These are phyloP conservation scores for Magnaporthiopsis incrustans DNA, from an alignment of 2,329 filamentous ascomycete species.

Conservation along the genomic window DNA sequence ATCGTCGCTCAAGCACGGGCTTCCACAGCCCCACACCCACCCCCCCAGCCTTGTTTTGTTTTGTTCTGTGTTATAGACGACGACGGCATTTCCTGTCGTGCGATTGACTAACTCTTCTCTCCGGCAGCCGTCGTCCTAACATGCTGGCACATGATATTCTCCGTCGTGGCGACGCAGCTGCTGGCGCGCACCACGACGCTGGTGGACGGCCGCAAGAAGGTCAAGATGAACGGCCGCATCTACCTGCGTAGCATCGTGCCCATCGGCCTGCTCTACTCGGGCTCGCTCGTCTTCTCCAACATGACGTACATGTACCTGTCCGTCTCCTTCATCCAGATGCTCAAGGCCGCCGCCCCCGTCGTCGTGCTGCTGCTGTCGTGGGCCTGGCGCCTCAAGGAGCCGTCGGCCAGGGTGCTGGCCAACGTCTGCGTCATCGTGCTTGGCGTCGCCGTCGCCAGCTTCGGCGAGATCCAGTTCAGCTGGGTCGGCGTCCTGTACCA, in stretches of 20 bases:
- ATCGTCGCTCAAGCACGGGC: background rate
- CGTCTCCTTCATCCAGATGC: slow-evolving; percentile 96
- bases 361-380: slow-evolving; percentile 60
- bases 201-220: slow-evolving; percentile 84
- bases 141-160: slow-evolving; percentile 90
- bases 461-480: slow-evolving; percentile 62
- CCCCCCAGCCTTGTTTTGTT: background rate
- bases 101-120: background rate
- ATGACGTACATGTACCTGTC: slow-evolving; percentile 88
- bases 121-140: slow-evolving; percentile 63
- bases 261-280: slow-evolving; percentile 86
- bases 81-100: too few species aligned
- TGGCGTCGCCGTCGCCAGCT: slow-evolving; percentile 43
- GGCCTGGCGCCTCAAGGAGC: slow-evolving; percentile 44
- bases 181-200: slow-evolving; percentile 79
- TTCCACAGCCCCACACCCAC: background rate
- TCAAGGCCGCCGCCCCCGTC: slow-evolving; percentile 69
- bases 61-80: too few species aligned
- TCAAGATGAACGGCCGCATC: slow-evolving; percentile 89
- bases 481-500: slow-evolving; percentile 61
- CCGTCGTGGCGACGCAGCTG: slow-evolving; percentile 84
- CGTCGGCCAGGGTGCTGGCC: slow-evolving; percentile 33
- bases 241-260: slow-evolving; percentile 88
- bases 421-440: slow-evolving; percentile 45
- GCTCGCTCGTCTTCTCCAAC: slow-evolving; percentile 91